phyloP scores from a whole-genome alignment of 2,329 filamentous ascomycete species.

The Didymella exigua region DNA sequence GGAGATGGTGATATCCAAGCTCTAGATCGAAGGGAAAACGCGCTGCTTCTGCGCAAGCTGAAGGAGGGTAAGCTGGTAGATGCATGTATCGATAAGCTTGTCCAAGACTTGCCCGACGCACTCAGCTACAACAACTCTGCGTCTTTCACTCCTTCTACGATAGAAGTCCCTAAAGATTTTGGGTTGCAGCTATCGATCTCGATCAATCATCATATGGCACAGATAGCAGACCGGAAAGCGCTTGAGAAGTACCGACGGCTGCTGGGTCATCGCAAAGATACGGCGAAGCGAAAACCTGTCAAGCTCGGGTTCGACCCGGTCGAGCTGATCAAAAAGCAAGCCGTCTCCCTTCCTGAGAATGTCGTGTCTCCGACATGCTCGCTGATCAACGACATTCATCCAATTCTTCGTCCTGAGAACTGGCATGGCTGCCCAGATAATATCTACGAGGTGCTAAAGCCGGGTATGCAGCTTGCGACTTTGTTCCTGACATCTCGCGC shows the following conservation, averaged over 20 bases:
- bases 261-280: conserved; percentile 44
- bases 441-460: conserved; percentile 48
- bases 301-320: conserved; percentile 48
- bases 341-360: conserved; percentile 40
- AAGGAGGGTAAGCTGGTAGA: conserved; percentile 47
- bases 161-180: conserved; percentile 48
- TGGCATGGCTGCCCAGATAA: conserved; percentile 48
- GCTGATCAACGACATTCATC: conserved; percentile 45
- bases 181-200: conserved; percentile 46
- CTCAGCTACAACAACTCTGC: conserved; percentile 43
- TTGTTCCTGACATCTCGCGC: conserved; percentile 44
- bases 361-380: conserved; percentile 30
- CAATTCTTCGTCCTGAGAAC: conserved; percentile 47
- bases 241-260: conserved; percentile 47
- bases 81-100: conserved; percentile 46
- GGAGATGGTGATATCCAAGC: conserved; percentile 33
- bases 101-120: conserved; percentile 43
- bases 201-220: conserved; percentile 48
- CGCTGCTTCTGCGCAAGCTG: conserved; percentile 42
- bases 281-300: conserved; percentile 37
- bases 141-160: conserved; percentile 47
- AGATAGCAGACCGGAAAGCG: conserved; percentile 46
- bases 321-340: conserved; percentile 49
- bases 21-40: conserved; percentile 32
- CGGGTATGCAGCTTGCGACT: conserved; percentile 44